These are phyloP conservation scores for Polytrichum commune DNA, from an alignment of 225 moss, liverwort and hornwort species.

Conservation along the genomic window DNA sequence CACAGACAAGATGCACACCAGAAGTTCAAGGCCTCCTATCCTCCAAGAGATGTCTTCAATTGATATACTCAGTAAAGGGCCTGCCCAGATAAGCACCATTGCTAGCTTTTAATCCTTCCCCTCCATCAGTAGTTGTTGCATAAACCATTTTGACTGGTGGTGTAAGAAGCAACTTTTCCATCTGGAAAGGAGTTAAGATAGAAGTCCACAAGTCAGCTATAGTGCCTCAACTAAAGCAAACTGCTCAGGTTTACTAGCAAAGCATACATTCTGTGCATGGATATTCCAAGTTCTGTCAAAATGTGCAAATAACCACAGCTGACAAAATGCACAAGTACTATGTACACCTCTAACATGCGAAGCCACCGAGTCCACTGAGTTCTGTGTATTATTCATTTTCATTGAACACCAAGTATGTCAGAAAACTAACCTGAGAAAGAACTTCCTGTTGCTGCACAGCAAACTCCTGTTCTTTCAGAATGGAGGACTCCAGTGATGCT, in stretches of 20 bases:
- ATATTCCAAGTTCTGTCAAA: background rate
- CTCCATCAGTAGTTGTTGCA: slow-evolving; percentile 30
- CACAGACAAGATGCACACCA: background rate
- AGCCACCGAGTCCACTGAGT: background rate
- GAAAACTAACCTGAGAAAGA: slow-evolving; percentile 38
- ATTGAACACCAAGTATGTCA: background rate
- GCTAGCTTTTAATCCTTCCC: slow-evolving; percentile 12
- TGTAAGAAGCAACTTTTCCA: slow-evolving; percentile 41
- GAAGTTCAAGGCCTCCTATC: background rate
- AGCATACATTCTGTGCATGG: no score
- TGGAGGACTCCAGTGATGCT: slow-evolving; percentile 71
- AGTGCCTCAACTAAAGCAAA: background rate
- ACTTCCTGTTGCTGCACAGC: slow-evolving; percentile 60
- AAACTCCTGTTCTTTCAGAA: slow-evolving; percentile 62
- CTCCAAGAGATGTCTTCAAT: slow-evolving; percentile 13
- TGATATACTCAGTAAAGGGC: slow-evolving; percentile 45
- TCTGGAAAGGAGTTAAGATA: slow-evolving; percentile 21
- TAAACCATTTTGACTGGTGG: slow-evolving; percentile 17
- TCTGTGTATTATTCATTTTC: no score
- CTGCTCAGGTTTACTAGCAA: no score
- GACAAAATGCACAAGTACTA: no score
- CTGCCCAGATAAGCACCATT: slow-evolving; percentile 35
- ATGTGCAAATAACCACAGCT: background rate
- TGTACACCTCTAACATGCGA: no score
- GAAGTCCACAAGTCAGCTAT: slow-evolving; percentile 15